These are phyloP conservation scores for Erodium moschatum DNA, from an alignment of 441 rosid genomes.

Conservation along the genomic window DNA sequence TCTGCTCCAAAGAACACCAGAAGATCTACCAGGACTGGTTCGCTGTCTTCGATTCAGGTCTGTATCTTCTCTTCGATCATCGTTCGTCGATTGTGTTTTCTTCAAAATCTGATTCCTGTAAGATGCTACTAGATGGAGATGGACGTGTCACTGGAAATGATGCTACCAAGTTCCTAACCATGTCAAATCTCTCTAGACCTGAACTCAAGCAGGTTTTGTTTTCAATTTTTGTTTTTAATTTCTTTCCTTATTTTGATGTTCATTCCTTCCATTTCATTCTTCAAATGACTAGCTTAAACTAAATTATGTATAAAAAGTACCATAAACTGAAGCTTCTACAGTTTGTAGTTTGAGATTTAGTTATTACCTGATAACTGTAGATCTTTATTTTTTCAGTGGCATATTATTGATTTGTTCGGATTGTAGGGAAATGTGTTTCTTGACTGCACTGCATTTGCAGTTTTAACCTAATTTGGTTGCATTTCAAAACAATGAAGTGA, in stretches of 20 bases:
- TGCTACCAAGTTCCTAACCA: conserved; percentile 69
- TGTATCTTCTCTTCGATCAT: neutral
- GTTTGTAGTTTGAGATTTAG: neutral
- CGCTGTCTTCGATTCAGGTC: conserved; percentile 67
- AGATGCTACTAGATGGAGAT: conserved; percentile 46
- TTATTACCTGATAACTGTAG: neutral
- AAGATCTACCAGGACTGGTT: conserved; percentile 79
- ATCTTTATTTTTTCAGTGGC: neutral
- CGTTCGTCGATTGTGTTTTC: neutral
- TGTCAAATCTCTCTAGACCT: conserved; percentile 65
- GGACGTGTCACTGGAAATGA: conserved; percentile 82
- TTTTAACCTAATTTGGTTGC: neutral
- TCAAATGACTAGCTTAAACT: neutral
- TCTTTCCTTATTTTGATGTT: neutral
- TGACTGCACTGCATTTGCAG: neutral
- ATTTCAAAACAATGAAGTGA: neutral
- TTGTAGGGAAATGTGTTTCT: neutral
- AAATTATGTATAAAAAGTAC: neutral
- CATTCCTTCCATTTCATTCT: neutral
- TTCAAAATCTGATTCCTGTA: neutral
- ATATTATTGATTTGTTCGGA: too few species aligned
- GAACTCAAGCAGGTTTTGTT: conserved; percentile 70
- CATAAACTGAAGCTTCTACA: neutral
- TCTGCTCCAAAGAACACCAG: conserved; percentile 70
- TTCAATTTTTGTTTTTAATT: neutral